Evolutionary conservation across 2,329 filamentous ascomycete genomes (phyloP), one percentile per base, ranked within the genome.

Genomic region (Conoideocrella luteorostrata): DNA sequence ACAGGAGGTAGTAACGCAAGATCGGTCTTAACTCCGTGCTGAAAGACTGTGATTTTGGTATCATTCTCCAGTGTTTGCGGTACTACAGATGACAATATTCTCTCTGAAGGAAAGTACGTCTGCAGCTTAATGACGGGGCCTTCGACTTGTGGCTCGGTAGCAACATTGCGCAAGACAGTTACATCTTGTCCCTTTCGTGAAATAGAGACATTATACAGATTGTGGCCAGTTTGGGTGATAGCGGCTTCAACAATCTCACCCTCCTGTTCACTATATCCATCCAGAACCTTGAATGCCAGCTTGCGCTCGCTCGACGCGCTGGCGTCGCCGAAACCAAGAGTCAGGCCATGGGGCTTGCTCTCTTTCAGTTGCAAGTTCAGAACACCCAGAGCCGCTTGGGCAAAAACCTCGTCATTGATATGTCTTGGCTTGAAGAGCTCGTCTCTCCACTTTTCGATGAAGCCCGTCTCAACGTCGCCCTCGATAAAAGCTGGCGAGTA

Each of bases 391-490:
- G 90, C 90, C 7, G 89, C 90, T 69, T 98, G 93, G 0, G 84
- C 82, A 52, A 89, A 87, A 3, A 89, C 78, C 64, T 95, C 89
- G 34, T 83, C 74, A 17, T 77, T 70, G 26, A 85, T 75, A 0
- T 63, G 60, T 11, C 77, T 65, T 1, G 77, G 74, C 18, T 72
- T 70, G 60, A 97, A 97, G 1, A 98, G 75, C 51, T 89, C 84
- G 10, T 81, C 75, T 47, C 78, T 77, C 68, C 94, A 85, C 63
- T 95, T 95, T 43, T 90, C 83, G 52, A 98, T 97, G 61, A 95
- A 98, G 1, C 91, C 91, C 0, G 93, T 98, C 65, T 98, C 91
- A 12, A 98, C 89, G 17, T 93, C 81, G 7, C 91, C 93, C 10
- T 77, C 77, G 45, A 95, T 77, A 58, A 98, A 98, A 39, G 85